Evolutionary conservation across 495 filamentous ascomycete genomes (phyloP).

Genomic region (Neurospora sp.): DNA sequence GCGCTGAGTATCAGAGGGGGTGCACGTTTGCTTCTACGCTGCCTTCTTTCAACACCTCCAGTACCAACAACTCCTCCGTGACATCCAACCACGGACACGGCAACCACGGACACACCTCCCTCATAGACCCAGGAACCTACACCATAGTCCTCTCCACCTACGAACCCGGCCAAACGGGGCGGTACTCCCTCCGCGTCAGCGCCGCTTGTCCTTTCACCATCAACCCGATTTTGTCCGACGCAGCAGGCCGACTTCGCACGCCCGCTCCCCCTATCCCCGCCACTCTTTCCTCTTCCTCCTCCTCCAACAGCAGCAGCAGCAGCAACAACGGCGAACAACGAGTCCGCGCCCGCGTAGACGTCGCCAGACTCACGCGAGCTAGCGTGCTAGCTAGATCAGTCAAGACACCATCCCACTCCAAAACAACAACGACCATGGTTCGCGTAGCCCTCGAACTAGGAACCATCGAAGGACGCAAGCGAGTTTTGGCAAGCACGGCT

Average conservation of each 20-base stretch:
- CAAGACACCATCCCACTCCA: not conserved
- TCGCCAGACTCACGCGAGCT: constrained; percentile 47
- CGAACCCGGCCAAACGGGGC: constrained; percentile 61
- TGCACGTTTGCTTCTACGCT: constrained; percentile 53
- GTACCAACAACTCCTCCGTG: not conserved
- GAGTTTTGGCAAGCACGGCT: not conserved
- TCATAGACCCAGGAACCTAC: constrained; percentile 59
- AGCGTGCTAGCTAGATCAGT: constrained; percentile 33
- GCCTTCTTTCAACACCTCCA: not conserved
- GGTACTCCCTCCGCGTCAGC: constrained; percentile 65
- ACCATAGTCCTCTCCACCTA: constrained; percentile 85
- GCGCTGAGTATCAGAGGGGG: constrained; percentile 74
- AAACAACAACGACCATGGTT: constrained; percentile 32
- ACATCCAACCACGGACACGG: not conserved
- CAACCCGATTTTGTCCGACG: constrained; percentile 49
- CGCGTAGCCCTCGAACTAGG: constrained; percentile 58
- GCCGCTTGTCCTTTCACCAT: constrained; percentile 46
- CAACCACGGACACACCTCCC: constrained; percentile 14
- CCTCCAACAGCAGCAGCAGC: not conserved
- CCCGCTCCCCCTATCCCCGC: constrained; percentile 36
- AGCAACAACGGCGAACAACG: constrained; percentile 33
- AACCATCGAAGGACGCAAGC: constrained; percentile 4
- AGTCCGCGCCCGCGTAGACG: constrained; percentile 41
- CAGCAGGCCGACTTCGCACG: constrained; percentile 56
- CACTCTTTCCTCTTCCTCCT: constrained; percentile 18